These are phyloP conservation scores for Houttuynia cordata DNA, from an alignment of 164 flowering plant genomes.

Conservation along the genomic window DNA sequence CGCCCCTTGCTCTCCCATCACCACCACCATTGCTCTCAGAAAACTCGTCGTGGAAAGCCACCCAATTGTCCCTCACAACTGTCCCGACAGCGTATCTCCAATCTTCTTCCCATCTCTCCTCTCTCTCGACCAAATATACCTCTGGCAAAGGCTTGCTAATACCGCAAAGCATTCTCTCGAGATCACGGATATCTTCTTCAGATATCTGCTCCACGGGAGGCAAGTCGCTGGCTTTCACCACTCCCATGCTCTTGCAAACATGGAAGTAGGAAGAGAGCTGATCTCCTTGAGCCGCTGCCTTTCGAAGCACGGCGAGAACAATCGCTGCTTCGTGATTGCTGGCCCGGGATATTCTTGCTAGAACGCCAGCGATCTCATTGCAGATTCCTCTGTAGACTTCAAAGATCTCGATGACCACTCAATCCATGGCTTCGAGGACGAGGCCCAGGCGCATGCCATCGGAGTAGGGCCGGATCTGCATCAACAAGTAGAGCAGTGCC, in stretches of 20 bases:
- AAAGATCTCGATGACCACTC: slow-evolving; percentile 55
- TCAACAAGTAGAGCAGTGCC: slow-evolving; percentile 40
- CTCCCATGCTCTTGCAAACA: slow-evolving; percentile 41
- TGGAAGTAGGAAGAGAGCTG: slow-evolving; percentile 43
- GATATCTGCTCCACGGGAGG: slow-evolving; percentile 44
- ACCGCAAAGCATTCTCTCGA: slow-evolving; percentile 40
- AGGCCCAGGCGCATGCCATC: slow-evolving; percentile 17
- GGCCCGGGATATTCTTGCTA: slow-evolving; percentile 28
- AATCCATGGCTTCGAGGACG: slow-evolving; percentile 68
- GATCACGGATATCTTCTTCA: slow-evolving; percentile 48
- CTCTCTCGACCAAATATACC: slow-evolving; percentile 3
- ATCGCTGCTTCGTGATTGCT: slow-evolving; percentile 33
- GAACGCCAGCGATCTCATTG: slow-evolving; percentile 33
- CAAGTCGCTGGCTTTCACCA: slow-evolving; percentile 35
- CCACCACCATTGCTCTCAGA: neutral
- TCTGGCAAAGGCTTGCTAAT: slow-evolving; percentile 1
- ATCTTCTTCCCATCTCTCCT: slow-evolving; percentile 7
- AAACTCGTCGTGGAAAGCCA: slow-evolving; percentile 50
- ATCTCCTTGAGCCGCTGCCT: slow-evolving; percentile 35
- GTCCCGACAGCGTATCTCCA: slow-evolving; percentile 17
- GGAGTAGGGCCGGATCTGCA: slow-evolving; percentile 36
- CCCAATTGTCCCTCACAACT: slow-evolving; percentile 52
- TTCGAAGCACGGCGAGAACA: slow-evolving; percentile 46
- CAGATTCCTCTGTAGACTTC: slow-evolving; percentile 56
- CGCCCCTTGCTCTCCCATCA: neutral